Evolutionary conservation across 2,329 filamentous ascomycete species (phyloP), one percentile per base, ranked within the genome.

Genomic region (Trichoderma brevicompactum): DNA sequence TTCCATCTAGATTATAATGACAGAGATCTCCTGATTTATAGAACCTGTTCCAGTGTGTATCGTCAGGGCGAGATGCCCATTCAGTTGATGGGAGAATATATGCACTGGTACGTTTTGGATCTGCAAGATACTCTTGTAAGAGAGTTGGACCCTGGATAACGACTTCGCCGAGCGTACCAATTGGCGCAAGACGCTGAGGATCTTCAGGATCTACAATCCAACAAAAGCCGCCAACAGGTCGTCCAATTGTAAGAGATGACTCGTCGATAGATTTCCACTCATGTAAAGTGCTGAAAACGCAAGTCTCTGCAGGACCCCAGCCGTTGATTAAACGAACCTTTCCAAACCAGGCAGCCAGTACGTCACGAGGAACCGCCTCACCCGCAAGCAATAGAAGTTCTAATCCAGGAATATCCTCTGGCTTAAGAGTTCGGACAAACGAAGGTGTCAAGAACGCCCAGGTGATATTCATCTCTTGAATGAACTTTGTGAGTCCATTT

Each of bases 1-100:
- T 70, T 1, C 78, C 77, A 54, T 81, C 76, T 0, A 71, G 69
- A 40, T 77, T 71, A 23, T 80, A 80, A 49, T 71, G 71, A 5
- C 73, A 80, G 5, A 83, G 74, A 67, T 83, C 81, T 7, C 81
- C 81, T 1, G 81, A 81, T 64, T 77, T 78, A 68, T 82, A 83
- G 10, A 78, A 67, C 19, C 50, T 36, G 3, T 49, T 52, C 6
- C 73, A 73, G 19, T 34, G 12, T 15, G 10, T 4, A 13, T 34
- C 17, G 12, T 55, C 34, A 3, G 38, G 53, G 12, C 28, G n/a
- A 19, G 66, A 44, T 34, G n/a, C 9, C 58, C 58, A 65, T 12
- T 17, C 53, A 15, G 61, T 1, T 7, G 43, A 15, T 28, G 53
- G 17, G 2, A 49, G 2, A 66, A 87, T 87, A 0, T 77, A 78